A percentile compares a stretch with the other conserved stretches of the same genome.
Conservation (phyloP, 208 protist genomes). For the Crithidia expoeki region DNA sequence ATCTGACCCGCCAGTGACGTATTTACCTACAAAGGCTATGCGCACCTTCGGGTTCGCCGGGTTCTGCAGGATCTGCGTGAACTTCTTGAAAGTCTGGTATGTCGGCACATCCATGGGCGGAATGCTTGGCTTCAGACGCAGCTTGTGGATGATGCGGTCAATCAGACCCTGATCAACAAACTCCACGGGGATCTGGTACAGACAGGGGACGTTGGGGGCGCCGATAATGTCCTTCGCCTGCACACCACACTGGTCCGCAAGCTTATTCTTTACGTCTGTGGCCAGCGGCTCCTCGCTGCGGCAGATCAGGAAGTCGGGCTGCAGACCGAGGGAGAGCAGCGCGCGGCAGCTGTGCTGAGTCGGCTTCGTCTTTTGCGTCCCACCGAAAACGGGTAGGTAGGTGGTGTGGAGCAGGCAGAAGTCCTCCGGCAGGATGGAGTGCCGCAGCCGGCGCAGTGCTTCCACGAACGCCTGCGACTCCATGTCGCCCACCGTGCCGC, state of each 20-base stretch:
- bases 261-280: conserved; percentile 88
- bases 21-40: conserved; percentile 99
- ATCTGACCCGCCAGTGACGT: conserved; percentile 94
- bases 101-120: conserved; percentile 68
- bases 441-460: conserved; percentile 93
- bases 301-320: conserved; percentile 98
- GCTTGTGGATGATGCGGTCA: conserved; percentile 75
- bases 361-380: conserved; percentile 99
- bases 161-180: conserved; percentile 92
- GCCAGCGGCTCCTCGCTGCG: conserved; percentile 92
- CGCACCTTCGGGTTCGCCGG: conserved; percentile 80
- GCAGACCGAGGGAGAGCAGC: conserved; percentile 96
- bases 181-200: conserved; percentile 96
- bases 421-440: conserved; percentile 79
- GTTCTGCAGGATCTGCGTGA: conserved; percentile 70
- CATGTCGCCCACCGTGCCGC: conserved; percentile 99
- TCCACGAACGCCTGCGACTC: conserved; percentile 99
- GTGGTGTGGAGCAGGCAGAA: conserved; percentile 91
- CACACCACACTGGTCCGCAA: conserved; percentile 98
- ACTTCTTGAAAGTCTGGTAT: conserved; percentile 80
- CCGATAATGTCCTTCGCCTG: conserved; percentile 93
- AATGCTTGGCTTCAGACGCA: conserved; percentile 52
- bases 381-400: conserved; percentile 91
- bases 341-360: conserved; percentile 97
- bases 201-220: conserved; percentile 95